phyloP scores from a whole-genome alignment of 2,329 filamentous ascomycete species.

The Aspergillus sp. region DNA sequence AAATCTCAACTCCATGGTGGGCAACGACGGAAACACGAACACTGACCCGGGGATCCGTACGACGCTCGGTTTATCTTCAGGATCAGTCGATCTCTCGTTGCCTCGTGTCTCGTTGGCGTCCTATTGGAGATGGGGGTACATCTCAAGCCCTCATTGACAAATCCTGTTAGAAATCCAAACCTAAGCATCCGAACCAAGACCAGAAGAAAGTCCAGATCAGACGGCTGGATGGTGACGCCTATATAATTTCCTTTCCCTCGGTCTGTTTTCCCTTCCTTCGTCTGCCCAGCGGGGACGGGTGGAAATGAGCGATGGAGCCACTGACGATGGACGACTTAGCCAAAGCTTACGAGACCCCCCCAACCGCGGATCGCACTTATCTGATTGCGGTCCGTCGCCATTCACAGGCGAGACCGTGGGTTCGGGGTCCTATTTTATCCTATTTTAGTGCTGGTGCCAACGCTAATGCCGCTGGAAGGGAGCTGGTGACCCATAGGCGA shows the following conservation, averaged over 20 bases:
- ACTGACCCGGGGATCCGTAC: not conserved
- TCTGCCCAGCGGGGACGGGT: not conserved
- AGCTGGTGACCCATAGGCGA: not conserved
- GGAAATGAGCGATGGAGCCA: not conserved
- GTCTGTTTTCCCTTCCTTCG: not conserved
- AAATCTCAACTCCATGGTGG: not conserved
- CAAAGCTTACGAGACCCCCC: conserved; percentile 1
- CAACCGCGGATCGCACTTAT: conserved; percentile 3
- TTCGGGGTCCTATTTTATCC: not conserved
- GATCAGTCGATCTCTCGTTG: no score
- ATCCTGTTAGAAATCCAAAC: no score
- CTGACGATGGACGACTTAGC: conserved; percentile 2
- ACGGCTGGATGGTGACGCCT: no score
- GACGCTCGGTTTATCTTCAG: no score
- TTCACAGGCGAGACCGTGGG: no score
- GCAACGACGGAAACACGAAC: not conserved
- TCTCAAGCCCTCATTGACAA: no score
- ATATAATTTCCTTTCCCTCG: not conserved
- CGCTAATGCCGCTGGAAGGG: not conserved
- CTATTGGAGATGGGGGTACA: no score
- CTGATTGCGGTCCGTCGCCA: not conserved
- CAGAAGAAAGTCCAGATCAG: no score
- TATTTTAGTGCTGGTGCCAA: not conserved
- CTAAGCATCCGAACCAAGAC: no score
- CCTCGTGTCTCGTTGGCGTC: no score